A percentile compares a stretch with the other conserved stretches of the same genome.
phyloP scores from a whole-genome alignment of 306 rosid species.

The Vigna unguiculata region DNA sequence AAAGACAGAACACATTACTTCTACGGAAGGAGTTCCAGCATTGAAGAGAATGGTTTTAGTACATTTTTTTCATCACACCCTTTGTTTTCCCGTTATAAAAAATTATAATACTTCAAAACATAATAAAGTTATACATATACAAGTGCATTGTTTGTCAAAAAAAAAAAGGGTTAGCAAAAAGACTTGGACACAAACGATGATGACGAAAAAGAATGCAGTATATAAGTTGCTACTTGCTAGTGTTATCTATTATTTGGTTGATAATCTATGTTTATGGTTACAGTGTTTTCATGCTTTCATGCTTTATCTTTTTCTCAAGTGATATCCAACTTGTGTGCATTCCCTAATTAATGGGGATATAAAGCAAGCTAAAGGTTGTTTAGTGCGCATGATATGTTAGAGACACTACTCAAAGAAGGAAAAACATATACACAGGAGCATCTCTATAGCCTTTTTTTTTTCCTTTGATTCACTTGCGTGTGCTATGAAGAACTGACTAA shows the following conservation, averaged over 20 bases:
- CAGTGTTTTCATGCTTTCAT: constrained; percentile 4
- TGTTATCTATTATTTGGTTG: not conserved
- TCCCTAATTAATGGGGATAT: constrained; percentile 21
- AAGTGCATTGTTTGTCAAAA: constrained; percentile 4
- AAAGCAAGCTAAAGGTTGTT: constrained; percentile 30
- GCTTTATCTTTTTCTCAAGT: constrained; percentile 25
- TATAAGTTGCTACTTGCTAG: not conserved
- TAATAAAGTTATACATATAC: not conserved
- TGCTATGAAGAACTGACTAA: constrained; percentile 28
- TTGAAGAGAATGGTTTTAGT: not conserved
- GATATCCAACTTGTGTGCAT: constrained; percentile 40
- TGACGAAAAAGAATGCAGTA: not conserved
- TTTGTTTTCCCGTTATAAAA: not conserved
- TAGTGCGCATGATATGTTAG: constrained; percentile 42
- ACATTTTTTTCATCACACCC: no score
- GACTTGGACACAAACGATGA: not conserved
- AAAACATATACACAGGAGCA: not conserved
- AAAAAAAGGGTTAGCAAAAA: not conserved
- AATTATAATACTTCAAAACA: not conserved
- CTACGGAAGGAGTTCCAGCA: not conserved
- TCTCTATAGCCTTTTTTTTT: not conserved
- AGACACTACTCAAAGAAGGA: constrained; percentile 22
- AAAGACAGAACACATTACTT: not conserved
- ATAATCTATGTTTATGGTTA: not conserved
- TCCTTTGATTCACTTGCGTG: constrained; percentile 25